phyloP scores from a whole-genome alignment of 768 basidiomycete genomes.

The Imleria badia region DNA sequence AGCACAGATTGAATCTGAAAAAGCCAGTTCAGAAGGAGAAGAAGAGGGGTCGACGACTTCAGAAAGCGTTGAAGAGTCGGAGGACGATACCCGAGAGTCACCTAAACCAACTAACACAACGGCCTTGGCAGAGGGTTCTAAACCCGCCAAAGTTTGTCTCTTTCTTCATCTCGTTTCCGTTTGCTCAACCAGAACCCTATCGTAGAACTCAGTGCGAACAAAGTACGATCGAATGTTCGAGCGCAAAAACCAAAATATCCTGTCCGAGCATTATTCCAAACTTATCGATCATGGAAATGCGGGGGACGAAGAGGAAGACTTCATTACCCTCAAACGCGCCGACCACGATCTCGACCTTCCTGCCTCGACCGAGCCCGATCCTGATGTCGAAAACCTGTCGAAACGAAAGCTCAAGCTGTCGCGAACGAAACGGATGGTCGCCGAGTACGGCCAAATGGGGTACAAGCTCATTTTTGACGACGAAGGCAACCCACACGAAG shows the following conservation, averaged over 20 bases:
- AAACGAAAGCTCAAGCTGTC: slow-evolving; percentile 83
- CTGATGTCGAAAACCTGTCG: slow-evolving; percentile 57
- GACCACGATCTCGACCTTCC: slow-evolving; percentile 79
- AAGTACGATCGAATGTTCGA: slow-evolving; percentile 99
- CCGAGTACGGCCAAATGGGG: slow-evolving; percentile 56
- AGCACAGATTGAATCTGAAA: slow-evolving; percentile 29
- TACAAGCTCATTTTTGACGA: slow-evolving; percentile 91
- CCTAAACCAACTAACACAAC: neutral
- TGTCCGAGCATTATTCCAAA: slow-evolving; percentile 87
- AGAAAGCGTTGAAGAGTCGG: slow-evolving; percentile 29
- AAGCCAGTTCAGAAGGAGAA: slow-evolving; percentile 21
- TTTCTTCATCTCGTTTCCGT: neutral
- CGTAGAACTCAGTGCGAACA: slow-evolving; percentile 60
- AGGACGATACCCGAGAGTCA: slow-evolving; percentile 12
- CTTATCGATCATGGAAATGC: slow-evolving; percentile 69
- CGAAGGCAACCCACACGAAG: slow-evolving; percentile 72
- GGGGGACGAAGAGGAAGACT: slow-evolving; percentile 65
- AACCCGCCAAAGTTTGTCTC: slow-evolving; percentile 42
- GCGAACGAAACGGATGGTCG: slow-evolving; percentile 67
- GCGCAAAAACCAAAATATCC: slow-evolving; percentile 89
- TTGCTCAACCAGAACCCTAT: neutral
- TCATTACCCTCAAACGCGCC: slow-evolving; percentile 91
- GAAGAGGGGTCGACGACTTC: slow-evolving; percentile 11
- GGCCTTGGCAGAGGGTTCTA: slow-evolving; percentile 14
- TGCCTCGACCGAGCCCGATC: slow-evolving; percentile 32